Percentiles rank a stretch among this genome's conserved stretches.
These are phyloP conservation scores for Dissoconium aciculare DNA, from an alignment of 2,329 filamentous ascomycete genomes.

Conservation along the genomic window DNA sequence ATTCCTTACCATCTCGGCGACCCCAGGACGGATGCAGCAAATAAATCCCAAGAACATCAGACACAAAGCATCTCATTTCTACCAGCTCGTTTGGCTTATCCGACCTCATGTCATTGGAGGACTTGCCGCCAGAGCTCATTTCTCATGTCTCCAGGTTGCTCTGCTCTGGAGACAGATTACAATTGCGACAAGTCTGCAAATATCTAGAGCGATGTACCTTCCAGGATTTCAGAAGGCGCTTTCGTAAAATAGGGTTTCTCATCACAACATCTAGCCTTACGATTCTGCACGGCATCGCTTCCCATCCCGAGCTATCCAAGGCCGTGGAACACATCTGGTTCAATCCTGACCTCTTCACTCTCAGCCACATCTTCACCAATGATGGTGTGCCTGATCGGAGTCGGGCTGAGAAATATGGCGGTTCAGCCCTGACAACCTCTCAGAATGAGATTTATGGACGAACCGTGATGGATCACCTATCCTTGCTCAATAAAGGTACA, in stretches of 20 bases:
- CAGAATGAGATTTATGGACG: slow-evolving; percentile 9
- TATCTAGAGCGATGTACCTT: slow-evolving; percentile 16
- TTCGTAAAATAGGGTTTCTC: slow-evolving; percentile 23
- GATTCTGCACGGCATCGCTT: slow-evolving; percentile 13
- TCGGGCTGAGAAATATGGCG: too few species aligned
- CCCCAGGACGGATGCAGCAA: too few species aligned
- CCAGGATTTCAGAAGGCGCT: slow-evolving; percentile 17
- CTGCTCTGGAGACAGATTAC: slow-evolving; percentile 12
- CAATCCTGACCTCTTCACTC: slow-evolving; percentile 20
- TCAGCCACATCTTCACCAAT: slow-evolving; percentile 2
- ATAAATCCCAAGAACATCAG: too few species aligned
- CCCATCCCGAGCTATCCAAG: slow-evolving; percentile 14
- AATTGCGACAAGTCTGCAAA: slow-evolving; percentile 10
- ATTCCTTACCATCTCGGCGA: too few species aligned
- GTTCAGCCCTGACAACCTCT: too few species aligned
- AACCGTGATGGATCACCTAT: slow-evolving; percentile 13
- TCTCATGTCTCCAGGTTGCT: slow-evolving; percentile 14
- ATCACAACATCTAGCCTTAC: slow-evolving; percentile 15
- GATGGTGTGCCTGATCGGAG: too few species aligned
- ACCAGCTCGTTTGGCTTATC: too few species aligned
- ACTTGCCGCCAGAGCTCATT: slow-evolving; percentile 19
- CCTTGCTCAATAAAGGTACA: slow-evolving; percentile 8
- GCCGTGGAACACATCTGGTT: slow-evolving; percentile 22
- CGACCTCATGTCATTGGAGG: slow-evolving; percentile 10
- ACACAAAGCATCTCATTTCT: too few species aligned